Conservation (phyloP, 345 rosid genomes). For the Odontarrhena argentea region DNA sequence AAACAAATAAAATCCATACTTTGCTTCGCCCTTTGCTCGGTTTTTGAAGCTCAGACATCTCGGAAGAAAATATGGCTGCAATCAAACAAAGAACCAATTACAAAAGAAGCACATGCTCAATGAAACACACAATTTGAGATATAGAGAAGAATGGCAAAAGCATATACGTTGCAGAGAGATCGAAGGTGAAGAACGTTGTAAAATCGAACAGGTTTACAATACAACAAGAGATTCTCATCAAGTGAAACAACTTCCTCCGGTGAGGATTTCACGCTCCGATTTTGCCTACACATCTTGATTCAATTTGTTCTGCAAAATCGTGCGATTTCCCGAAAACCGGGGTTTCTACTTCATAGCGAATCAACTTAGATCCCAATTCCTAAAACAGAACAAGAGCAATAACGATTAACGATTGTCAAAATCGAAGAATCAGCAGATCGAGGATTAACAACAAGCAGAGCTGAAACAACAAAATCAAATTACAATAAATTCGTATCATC, state of each 20-base stretch:
- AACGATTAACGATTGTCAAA: not conserved
- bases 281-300: conserved; percentile 68
- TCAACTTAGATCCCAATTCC: conserved; percentile 10
- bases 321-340: not conserved
- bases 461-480: not conserved
- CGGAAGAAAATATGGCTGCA: conserved; percentile 77
- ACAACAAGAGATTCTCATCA: conserved; percentile 69
- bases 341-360: not conserved
- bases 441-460: not conserved
- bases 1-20: conserved; percentile 43
- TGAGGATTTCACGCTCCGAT: conserved; percentile 55
- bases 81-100: conserved; percentile 6
- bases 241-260: conserved; percentile 66
- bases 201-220: conserved; percentile 84
- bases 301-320: conserved; percentile 6
- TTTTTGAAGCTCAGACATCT: conserved; percentile 71
- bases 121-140: not conserved
- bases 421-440: not conserved
- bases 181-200: conserved; percentile 74
- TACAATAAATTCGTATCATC: not conserved
- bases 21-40: conserved; percentile 54
- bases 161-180: conserved; percentile 56
- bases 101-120: conserved; percentile 9
- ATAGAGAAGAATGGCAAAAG: not conserved
- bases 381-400: not conserved